These are phyloP conservation scores for Carpinus viminea DNA, from an alignment of 306 rosid genomes.

Conservation along the genomic window DNA sequence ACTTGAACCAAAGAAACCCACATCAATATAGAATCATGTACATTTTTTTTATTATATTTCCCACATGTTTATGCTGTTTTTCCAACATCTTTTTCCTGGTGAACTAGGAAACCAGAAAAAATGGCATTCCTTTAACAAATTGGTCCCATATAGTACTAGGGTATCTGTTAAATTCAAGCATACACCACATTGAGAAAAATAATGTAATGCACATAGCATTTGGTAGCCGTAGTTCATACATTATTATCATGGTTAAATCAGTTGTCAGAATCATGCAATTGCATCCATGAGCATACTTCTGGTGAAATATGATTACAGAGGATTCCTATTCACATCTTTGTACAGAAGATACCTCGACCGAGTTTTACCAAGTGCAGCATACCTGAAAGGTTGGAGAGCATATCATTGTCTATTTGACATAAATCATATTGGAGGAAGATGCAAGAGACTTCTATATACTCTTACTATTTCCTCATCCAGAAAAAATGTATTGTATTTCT, in stretches of 20 bases:
- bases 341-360: conserved; percentile 82
- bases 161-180: neutral
- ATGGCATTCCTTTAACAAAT: neutral
- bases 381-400: conserved; percentile 54
- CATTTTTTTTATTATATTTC: neutral
- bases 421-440: conserved; percentile 13
- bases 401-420: conserved; percentile 2
- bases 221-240: neutral
- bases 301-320: conserved; percentile 41
- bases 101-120: neutral
- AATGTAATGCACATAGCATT: neutral
- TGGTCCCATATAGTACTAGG: neutral
- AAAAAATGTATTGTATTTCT: neutral
- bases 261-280: neutral
- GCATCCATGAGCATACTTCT: conserved; percentile 17
- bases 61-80: neutral
- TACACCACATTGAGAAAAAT: neutral
- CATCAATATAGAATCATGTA: neutral
- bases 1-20: neutral
- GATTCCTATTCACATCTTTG: conserved; percentile 85
- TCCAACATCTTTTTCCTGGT: neutral
- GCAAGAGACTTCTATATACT: neutral
- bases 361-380: conserved; percentile 87
- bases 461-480: conserved; percentile 1
- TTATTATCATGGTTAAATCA: neutral